phyloP scores from a whole-genome alignment of 2,329 filamentous ascomycete species.

The Penicillium sp. region DNA sequence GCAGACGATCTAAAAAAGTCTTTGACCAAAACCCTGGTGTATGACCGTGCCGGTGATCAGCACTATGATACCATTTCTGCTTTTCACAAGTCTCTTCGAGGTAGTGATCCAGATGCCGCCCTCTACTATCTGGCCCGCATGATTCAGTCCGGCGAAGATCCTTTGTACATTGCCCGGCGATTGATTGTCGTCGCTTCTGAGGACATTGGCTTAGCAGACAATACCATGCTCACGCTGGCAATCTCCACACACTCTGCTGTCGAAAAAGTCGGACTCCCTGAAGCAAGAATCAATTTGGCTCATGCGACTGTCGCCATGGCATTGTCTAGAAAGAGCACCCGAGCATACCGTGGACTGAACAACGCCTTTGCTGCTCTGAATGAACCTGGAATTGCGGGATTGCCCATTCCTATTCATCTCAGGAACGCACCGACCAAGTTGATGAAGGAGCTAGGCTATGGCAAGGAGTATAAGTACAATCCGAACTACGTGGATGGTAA shows the following conservation, averaged over 20 bases:
- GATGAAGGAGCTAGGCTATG: constrained; percentile 92
- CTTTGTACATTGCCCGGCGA: constrained; percentile 85
- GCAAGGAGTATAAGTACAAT: constrained; percentile 93
- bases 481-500: constrained; percentile 81
- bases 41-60: constrained; percentile 91
- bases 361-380: constrained; percentile 76
- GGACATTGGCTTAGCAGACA: constrained; percentile 89
- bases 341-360: constrained; percentile 78
- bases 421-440: constrained; percentile 88
- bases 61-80: constrained; percentile 98
- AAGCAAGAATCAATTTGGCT: constrained; percentile 87
- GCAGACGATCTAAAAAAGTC: constrained; percentile 75
- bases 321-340: constrained; percentile 80
- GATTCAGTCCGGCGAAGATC: constrained; percentile 93
- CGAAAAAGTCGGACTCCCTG: constrained; percentile 92
- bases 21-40: constrained; percentile 89
- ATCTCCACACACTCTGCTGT: constrained; percentile 83
- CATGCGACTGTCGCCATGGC: constrained; percentile 82
- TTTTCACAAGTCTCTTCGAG: constrained; percentile 93
- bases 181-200: constrained; percentile 95
- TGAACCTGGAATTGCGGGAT: constrained; percentile 77
- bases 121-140: constrained; percentile 95
- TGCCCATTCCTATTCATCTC: constrained; percentile 84
- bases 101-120: constrained; percentile 80
- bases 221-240: constrained; percentile 76